phyloP scores from a whole-genome alignment of 495 filamentous ascomycete genomes.

The Penicillium turbatum region DNA sequence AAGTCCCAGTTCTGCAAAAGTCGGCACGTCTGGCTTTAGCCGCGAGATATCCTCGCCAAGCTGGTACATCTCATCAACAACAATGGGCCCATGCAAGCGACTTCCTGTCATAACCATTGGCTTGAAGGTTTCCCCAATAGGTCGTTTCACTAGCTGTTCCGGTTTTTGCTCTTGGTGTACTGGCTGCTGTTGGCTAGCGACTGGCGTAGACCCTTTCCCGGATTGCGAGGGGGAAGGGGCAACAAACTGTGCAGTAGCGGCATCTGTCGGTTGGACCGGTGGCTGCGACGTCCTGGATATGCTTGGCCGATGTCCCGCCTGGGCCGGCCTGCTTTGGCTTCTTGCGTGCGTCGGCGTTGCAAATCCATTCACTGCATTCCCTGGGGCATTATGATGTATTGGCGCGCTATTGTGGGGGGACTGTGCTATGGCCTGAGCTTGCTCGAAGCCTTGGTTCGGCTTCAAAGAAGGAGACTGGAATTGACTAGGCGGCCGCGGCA shows the following conservation, averaged over 20 bases:
- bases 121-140: constrained; percentile 45
- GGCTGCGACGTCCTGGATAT: constrained; percentile 39
- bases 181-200: constrained; percentile 41
- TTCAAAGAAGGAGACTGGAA: constrained; percentile 40
- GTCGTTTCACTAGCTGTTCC: constrained; percentile 45
- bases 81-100: constrained; percentile 61
- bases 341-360: constrained; percentile 40
- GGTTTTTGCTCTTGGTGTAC: constrained; percentile 39
- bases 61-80: constrained; percentile 54
- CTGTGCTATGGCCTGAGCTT: constrained; percentile 31
- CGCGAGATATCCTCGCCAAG: constrained; percentile 59
- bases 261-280: constrained; percentile 31
- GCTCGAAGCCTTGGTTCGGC: constrained; percentile 30
- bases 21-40: constrained; percentile 67
- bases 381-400: constrained; percentile 31
- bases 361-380: constrained; percentile 39
- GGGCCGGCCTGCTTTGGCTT: constrained; percentile 35
- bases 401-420: constrained; percentile 36
- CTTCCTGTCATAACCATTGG: constrained; percentile 55
- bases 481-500: constrained; percentile 34
- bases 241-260: constrained; percentile 26
- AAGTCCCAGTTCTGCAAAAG: constrained; percentile 71
- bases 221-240: constrained; percentile 35
- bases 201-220: constrained; percentile 31
- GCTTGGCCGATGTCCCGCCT: constrained; percentile 36